Evolutionary conservation across 208 protist species (phyloP), one percentile per base, ranked within the genome.

Genomic region (Tritrichomonas musculus): DNA sequence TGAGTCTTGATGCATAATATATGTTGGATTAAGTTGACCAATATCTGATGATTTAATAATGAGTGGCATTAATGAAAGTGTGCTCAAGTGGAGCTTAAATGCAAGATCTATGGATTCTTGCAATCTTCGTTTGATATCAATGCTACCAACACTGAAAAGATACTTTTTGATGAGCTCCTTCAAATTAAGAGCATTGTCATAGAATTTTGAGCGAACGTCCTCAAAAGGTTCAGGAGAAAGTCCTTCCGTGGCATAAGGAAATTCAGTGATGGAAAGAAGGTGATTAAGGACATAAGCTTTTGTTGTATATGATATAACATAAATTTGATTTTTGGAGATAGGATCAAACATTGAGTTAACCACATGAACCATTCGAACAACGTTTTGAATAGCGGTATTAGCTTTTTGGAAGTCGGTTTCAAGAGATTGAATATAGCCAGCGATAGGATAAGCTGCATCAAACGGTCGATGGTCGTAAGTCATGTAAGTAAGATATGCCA

Each of bases 391-490:
- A 47, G 57, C 57, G 41, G 41, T 5, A 20, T 88, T 88, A 39
- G 77, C 77, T 50, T 88, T 47, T 22, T 88, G 27, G 47, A 39
- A 33, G 14, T 88, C 47, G n/a, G 14, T 88, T 2, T 88, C 77
- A 27, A 88, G 47, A 33, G 13, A 39, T 5, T 20, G 33, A 22
- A 88, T 17, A n/a, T 33, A 20, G 14, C 27, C 14, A n/a, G n/a
- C 77, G 9, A 88, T 33, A 14, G 33, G 14, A n/a, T 60, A 57
- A n/a, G 77, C 77, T 20, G 44, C 41, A 88, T 88, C 77, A 49
- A 44, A 88, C 39, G 77, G 77, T 20, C 77, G 39, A 50, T 88
- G 47, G 17, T 88, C 77, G n/a, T 88, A 88, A 57, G 77, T 88
- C 4, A 88, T 20, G n/a, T 88, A 88, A 17, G 44, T 88, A 20